Evolutionary conservation across 345 rosid genomes (phyloP).

Genomic region (Aquilaria yunnanensis): DNA sequence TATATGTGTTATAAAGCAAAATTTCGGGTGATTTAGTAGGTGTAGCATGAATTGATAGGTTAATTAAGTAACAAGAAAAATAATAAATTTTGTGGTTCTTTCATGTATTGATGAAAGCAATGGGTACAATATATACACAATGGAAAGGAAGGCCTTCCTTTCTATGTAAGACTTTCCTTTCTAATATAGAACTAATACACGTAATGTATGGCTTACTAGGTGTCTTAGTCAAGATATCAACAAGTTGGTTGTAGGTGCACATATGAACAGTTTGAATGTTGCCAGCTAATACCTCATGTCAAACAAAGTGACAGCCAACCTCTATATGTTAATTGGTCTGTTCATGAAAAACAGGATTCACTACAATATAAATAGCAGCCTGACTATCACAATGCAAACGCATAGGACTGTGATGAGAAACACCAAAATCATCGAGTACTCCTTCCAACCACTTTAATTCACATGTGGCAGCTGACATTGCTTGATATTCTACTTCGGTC

Average conservation of each 20-base stretch:
- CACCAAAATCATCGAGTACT: neutral
- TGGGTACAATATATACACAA: too few relatives aligned
- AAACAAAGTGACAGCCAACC: neutral
- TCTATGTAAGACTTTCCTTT: too few relatives aligned
- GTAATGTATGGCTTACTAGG: neutral
- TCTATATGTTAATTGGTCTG: neutral
- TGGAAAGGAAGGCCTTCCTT: too few relatives aligned
- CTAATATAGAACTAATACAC: neutral
- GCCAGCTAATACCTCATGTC: neutral
- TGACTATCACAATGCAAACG: neutral
- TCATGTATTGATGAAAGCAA: too few relatives aligned
- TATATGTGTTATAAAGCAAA: too few relatives aligned
- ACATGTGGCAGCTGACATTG: too few relatives aligned
- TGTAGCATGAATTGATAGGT: too few relatives aligned
- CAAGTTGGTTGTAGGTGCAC: neutral
- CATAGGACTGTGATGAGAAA: neutral
- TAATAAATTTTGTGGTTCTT: too few relatives aligned
- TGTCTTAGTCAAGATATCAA: neutral
- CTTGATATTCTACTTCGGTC: too few relatives aligned
- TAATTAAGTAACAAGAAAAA: too few relatives aligned
- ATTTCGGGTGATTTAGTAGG: too few relatives aligned
- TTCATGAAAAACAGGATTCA: neutral
- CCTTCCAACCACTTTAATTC: too few relatives aligned
- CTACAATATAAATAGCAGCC: neutral
- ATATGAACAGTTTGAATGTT: neutral